Base-by-base conservation (phyloP, 352 stramenopile genomes). In the Aphanomyces cochlioides region DNA sequence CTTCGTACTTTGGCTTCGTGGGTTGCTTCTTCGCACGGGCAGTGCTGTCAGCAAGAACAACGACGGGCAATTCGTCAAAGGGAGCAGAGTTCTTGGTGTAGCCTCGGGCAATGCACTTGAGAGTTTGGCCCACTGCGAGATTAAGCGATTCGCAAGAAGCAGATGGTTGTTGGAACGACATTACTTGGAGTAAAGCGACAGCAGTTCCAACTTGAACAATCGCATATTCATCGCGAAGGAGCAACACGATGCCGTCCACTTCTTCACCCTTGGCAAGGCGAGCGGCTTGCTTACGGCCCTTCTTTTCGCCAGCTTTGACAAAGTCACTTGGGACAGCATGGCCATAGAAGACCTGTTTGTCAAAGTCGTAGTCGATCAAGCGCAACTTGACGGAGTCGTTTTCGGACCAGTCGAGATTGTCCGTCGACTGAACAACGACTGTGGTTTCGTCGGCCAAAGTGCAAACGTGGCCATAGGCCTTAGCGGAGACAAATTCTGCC, bases 401-500 rank as follows among this genome's bases (percentile, higher is more conserved):
- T 73, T 93, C 83, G n/a, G 7, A 56, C 41, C 53, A 69, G 2
- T 60, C 45, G 21, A 71, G 21, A 56, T 83, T 74, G 78, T 79
- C 90, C 28, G 74, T 58, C n/a, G 66, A 48, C 4, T 57, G 19
- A 19, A 93, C 87, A 43, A 96, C 74, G 28, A 95, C 85, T 3
- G 84, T 93, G 7, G 45, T 47, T 1, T 89, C 80, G 41, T 82
- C 84, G 36, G 88, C 80, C 1, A 96, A 63, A n/a, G 82, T 78
- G 58, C 93, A 96, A 28, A 96, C 88, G 28, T 85, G 84, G 60
- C 88, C 88, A 68, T 96, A 96, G n/a, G 83, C 83, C 57, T 88
- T 86, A 53, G 92, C 60, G 34, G 83, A 83, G n/a, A 96, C 67
- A 75, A 93, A 94, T 70, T 93, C 87, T 5, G 83, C 83, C 72